Conservation (phyloP, 176 grass and related monocot genomes). For the Aegilops speltoides region DNA sequence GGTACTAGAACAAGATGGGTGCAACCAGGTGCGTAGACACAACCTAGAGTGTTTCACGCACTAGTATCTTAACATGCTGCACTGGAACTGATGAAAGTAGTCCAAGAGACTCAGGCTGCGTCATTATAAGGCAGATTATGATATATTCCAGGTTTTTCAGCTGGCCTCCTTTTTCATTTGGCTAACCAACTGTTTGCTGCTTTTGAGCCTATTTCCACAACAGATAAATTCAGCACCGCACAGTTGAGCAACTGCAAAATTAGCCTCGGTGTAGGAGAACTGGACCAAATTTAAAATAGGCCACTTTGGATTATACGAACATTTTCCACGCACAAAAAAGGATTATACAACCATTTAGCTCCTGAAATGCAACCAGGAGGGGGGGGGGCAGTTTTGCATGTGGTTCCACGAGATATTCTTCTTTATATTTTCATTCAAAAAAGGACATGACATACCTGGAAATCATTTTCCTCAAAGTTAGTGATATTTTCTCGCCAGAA, state of each 20-base stretch:
- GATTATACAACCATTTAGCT: background rate
- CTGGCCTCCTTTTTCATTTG: background rate
- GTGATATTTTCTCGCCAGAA: constrained; percentile 98
- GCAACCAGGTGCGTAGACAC: background rate
- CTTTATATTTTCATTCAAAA: background rate
- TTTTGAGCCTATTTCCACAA: background rate
- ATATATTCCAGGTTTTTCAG: background rate
- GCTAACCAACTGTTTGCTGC: background rate
- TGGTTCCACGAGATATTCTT: background rate
- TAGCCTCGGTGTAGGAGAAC: background rate
- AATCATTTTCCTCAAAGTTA: constrained; percentile 99
- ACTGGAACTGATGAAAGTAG: background rate
- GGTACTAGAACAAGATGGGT: background rate
- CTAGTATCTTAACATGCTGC: background rate
- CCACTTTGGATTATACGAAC: constrained; percentile 13
- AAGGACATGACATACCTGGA: constrained; percentile 66
- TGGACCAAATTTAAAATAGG: background rate
- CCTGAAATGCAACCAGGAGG: background rate
- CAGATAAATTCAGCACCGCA: background rate
- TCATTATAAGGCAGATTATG: background rate
- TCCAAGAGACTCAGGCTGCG: background rate
- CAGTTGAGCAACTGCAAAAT: background rate
- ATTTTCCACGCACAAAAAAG: background rate
- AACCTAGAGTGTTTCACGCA: background rate
- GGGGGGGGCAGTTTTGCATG: background rate